Percentiles rank a stretch among this genome's conserved stretches.
phyloP scores from a whole-genome alignment of 1,139 yeast species.

The Candida pseudocylindracea region DNA sequence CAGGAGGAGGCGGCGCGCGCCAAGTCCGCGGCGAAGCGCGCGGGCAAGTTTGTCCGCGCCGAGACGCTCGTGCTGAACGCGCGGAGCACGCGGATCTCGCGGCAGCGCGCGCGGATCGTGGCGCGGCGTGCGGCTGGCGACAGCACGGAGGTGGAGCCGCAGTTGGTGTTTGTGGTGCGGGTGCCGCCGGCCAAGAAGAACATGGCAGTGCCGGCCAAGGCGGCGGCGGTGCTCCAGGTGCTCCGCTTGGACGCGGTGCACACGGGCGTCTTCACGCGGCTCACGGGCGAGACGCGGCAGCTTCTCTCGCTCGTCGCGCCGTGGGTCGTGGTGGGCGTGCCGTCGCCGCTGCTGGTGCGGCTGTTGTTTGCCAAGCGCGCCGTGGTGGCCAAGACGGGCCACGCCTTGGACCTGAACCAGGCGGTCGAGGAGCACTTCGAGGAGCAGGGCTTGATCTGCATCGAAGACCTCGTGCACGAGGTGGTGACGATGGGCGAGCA shows the following conservation, averaged over 20 bases:
- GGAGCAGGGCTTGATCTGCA: constrained; percentile 48
- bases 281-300: constrained; percentile 30
- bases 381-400: constrained; percentile 9
- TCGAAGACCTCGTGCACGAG: constrained; percentile 61
- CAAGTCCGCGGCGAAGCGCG: constrained; percentile 9
- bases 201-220: constrained; percentile 42
- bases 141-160: constrained; percentile 15
- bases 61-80: constrained; percentile 49
- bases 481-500: constrained; percentile 36
- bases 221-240: constrained; percentile 30
- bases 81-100: constrained; percentile 41
- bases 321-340: constrained; percentile 50
- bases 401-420: constrained; percentile 39
- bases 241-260: constrained; percentile 36
- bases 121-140: constrained; percentile 11
- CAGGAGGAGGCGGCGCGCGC: constrained; percentile 13
- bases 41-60: constrained; percentile 37
- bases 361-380: constrained; percentile 60
- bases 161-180: constrained; percentile 42
- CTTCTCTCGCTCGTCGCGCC: constrained; percentile 47
- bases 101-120: constrained; percentile 41
- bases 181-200: constrained; percentile 33
- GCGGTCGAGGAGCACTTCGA: constrained; percentile 54
- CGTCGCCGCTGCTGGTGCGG: constrained; percentile 49
- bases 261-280: constrained; percentile 51